phyloP scores from a whole-genome alignment of 1,139 yeast species.

The Candida albicans region DNA sequence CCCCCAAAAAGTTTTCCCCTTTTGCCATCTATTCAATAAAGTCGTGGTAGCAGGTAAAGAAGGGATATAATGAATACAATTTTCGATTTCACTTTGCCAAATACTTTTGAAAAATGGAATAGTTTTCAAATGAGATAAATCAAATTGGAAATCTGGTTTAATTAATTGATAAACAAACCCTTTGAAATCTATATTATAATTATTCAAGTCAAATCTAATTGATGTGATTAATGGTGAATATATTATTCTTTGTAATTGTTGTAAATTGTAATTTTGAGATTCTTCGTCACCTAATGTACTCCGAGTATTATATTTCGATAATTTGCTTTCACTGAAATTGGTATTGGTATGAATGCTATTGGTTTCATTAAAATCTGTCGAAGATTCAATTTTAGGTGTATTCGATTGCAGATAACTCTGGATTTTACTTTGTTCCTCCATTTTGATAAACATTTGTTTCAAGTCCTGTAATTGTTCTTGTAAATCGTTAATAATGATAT shows the following conservation, averaged over 20 bases:
- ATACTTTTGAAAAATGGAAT: constrained; percentile 65
- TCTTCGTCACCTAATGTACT: constrained; percentile 3
- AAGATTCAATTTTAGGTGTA: constrained; percentile 15
- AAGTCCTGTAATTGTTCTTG: constrained; percentile 71
- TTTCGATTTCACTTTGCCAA: constrained; percentile 78
- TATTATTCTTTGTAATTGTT: constrained; percentile 25
- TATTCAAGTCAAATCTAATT: constrained; percentile 57
- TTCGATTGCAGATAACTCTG: constrained; percentile 6
- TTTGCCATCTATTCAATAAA: constrained; percentile 47
- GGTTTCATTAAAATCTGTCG: constrained; percentile 7
- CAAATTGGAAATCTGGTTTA: constrained; percentile 38
- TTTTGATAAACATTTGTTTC: constrained; percentile 50
- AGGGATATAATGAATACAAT: constrained; percentile 40
- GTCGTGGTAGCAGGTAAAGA: constrained; percentile 28
- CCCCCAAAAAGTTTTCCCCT: constrained; percentile 55
- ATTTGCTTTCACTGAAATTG: not conserved
- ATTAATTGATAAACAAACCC: constrained; percentile 36
- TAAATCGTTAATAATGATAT: constrained; percentile 61
- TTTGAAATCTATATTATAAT: constrained; percentile 44
- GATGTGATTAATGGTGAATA: constrained; percentile 60
- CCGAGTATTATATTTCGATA: not conserved
- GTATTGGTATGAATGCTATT: not conserved
- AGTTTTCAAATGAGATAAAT: constrained; percentile 46
- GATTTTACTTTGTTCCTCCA: constrained; percentile 32
- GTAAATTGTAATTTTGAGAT: constrained; percentile 14